These are phyloP conservation scores for Talaromyces albobiverticillius DNA, from an alignment of 2,329 filamentous ascomycete species.

Conservation along the genomic window DNA sequence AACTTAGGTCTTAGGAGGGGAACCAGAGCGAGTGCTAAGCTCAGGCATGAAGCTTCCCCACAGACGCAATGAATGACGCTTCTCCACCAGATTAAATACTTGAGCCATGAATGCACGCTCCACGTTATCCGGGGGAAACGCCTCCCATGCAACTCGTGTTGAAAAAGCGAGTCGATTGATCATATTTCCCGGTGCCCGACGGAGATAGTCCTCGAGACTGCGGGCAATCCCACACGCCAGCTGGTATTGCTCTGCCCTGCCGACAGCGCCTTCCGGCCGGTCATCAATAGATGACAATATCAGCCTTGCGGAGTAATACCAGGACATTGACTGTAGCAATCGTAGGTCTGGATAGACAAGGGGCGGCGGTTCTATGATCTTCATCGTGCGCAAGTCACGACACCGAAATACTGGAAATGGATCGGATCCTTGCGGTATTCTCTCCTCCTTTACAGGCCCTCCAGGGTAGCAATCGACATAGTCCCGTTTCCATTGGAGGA, in stretches of 20 bases:
- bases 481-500: constrained; percentile 30
- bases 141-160: constrained; percentile 37
- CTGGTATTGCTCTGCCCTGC: constrained; percentile 30
- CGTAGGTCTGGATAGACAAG: constrained; percentile 35
- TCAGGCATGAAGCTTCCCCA: constrained; percentile 37
- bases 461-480: constrained; percentile 31
- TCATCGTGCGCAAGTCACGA: constrained; percentile 33
- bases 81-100: constrained; percentile 33
- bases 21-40: constrained; percentile 27
- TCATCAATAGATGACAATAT: constrained; percentile 34
- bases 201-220: constrained; percentile 34
- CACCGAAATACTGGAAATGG: constrained; percentile 33
- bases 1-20: constrained; percentile 14
- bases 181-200: constrained; percentile 36
- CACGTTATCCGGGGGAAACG: constrained; percentile 29
- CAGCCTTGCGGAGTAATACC: constrained; percentile 32
- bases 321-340: constrained; percentile 35
- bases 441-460: constrained; percentile 27
- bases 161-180: constrained; percentile 38
- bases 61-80: constrained; percentile 31
- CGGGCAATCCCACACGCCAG: constrained; percentile 36
- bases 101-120: constrained; percentile 32
- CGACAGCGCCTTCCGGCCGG: constrained; percentile 27
- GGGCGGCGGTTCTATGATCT: constrained; percentile 26
- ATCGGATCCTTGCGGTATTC: constrained; percentile 22